phyloP scores from a whole-genome alignment of 1,284 basidiomycete species.

The Microstroma glucosiphilum region DNA sequence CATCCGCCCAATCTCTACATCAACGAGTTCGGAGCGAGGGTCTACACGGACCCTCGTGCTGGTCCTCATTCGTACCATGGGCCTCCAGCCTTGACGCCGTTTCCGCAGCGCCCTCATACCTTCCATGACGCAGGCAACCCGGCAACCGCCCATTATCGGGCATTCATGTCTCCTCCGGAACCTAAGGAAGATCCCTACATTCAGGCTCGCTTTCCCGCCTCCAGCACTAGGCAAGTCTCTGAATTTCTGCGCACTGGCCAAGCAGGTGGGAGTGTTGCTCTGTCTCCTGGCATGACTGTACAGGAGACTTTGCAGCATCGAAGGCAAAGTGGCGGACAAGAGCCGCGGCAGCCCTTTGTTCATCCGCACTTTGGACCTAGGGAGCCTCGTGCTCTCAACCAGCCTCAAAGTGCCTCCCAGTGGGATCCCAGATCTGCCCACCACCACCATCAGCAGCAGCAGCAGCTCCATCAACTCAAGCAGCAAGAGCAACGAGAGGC shows the following conservation, averaged over 20 bases:
- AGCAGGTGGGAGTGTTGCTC: conserved; percentile 14
- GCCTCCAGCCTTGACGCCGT: conserved; percentile 11
- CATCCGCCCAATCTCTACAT: not conserved
- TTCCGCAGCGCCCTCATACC: conserved; percentile 31
- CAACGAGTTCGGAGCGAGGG: conserved; percentile 14
- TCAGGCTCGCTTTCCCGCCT: conserved; percentile 33
- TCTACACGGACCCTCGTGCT: too few species aligned
- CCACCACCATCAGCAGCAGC: conserved; percentile 12
- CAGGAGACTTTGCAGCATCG: conserved; percentile 32
- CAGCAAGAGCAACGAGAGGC: conserved; percentile 1
- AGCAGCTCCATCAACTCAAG: conserved; percentile 8
- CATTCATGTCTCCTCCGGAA: conserved; percentile 6
- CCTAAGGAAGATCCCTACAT: conserved; percentile 39
- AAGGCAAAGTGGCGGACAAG: not conserved
- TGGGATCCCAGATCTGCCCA: not conserved
- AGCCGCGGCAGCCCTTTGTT: conserved; percentile 13
- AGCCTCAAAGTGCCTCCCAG: too few species aligned
- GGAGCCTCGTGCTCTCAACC: conserved; percentile 1
- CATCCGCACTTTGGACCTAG: conserved; percentile 11
- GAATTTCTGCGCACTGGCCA: conserved; percentile 34
- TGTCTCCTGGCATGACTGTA: conserved; percentile 40
- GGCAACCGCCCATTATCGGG: not conserved
- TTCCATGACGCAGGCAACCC: conserved; percentile 22
- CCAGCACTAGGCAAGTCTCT: conserved; percentile 40
- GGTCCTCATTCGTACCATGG: not conserved